phyloP scores from a whole-genome alignment of 2,329 filamentous ascomycete genomes.

The Curvularia lunata region DNA sequence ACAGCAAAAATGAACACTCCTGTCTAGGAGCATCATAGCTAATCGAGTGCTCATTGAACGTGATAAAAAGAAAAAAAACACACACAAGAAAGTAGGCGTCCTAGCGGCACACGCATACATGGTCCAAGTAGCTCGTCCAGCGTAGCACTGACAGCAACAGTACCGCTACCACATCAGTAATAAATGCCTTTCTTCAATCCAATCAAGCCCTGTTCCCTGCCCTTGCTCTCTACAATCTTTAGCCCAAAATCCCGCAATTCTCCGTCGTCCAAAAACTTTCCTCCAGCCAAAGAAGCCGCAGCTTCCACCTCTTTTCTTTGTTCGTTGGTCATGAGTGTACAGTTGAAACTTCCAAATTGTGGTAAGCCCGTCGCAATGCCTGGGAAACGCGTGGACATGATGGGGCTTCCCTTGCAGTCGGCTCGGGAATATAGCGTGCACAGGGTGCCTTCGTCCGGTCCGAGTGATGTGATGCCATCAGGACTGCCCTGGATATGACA shows the following conservation, averaged over 20 bases:
- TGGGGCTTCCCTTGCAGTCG: constrained; percentile 28
- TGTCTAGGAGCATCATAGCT: neutral
- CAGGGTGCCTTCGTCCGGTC: constrained; percentile 39
- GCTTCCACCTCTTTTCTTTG: constrained; percentile 7
- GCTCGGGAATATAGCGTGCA: constrained; percentile 35
- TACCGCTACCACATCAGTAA: constrained; percentile 23
- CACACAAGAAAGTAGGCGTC: constrained; percentile 1
- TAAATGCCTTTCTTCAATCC: constrained; percentile 41
- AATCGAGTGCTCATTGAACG: neutral
- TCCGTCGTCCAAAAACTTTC: constrained; percentile 31
- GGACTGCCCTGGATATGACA: constrained; percentile 38
- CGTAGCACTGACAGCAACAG: neutral
- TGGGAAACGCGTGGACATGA: constrained; percentile 35
- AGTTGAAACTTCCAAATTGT: constrained; percentile 34
- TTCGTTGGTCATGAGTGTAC: constrained; percentile 15
- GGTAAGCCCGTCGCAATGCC: constrained; percentile 30
- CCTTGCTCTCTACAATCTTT: constrained; percentile 25
- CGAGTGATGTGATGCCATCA: constrained; percentile 35
- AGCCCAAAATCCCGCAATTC: constrained; percentile 30
- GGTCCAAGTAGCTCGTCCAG: neutral
- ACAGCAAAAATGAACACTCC: neutral
- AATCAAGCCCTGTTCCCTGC: constrained; percentile 43
- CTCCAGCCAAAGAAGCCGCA: constrained; percentile 19
- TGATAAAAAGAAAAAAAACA: neutral
- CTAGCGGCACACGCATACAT: neutral